These are phyloP conservation scores for Aegilops bicornis DNA, from an alignment of 176 grass and related monocot species.

Conservation along the genomic window DNA sequence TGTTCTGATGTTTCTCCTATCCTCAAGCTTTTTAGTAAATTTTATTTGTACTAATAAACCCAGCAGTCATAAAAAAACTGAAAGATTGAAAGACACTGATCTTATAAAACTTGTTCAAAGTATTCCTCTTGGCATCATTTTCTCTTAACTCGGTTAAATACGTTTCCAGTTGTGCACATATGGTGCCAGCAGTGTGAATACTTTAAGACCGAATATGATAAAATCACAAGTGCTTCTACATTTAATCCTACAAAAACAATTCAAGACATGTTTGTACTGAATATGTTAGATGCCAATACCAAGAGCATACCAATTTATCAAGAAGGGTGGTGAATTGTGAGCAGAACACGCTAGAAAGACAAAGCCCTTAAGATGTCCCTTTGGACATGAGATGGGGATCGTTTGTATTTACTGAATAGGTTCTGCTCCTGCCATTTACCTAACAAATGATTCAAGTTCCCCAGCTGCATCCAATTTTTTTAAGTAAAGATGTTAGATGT, in stretches of 20 bases:
- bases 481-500: not conserved
- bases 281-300: not conserved
- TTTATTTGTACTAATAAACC: not conserved
- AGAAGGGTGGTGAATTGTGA: not conserved
- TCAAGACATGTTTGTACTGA: not conserved
- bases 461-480: slow-evolving; percentile 12
- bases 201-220: not conserved
- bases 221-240: not conserved
- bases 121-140: not conserved
- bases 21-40: no score
- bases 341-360: not conserved
- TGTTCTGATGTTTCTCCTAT: no score
- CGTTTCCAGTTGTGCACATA: not conserved
- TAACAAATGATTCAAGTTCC: not conserved
- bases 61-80: not conserved
- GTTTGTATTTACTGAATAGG: not conserved
- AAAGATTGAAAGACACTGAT: not conserved
- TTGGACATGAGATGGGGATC: no score
- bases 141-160: not conserved
- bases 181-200: not conserved
- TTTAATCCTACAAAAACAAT: not conserved
- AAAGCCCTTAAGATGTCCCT: not conserved
- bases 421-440: not conserved
- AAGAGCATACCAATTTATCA: not conserved
- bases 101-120: not conserved